Evolutionary conservation across 495 filamentous ascomycete species (phyloP).

Genomic region (Hypoxylon fuscum): DNA sequence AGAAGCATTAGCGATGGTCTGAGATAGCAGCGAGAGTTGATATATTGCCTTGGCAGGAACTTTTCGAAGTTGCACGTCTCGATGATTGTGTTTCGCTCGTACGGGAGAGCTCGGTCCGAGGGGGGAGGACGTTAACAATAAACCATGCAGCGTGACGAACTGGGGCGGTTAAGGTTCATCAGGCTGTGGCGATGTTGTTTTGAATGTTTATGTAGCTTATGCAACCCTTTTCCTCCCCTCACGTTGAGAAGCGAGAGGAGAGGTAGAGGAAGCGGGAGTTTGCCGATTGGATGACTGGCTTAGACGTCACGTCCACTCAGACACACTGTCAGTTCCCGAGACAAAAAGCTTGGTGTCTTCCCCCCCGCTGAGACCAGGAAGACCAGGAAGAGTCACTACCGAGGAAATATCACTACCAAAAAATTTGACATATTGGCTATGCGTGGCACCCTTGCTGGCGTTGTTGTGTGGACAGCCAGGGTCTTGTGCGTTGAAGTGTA

Average conservation of each 20-base stretch:
- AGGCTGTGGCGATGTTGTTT: slow-evolving; percentile 13
- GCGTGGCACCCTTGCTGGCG: slow-evolving; percentile 25
- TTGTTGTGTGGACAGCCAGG: slow-evolving; percentile 24
- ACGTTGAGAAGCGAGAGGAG: slow-evolving; percentile 14
- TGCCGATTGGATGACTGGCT: slow-evolving; percentile 35
- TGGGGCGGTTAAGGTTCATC: slow-evolving; percentile 1
- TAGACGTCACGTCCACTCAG: slow-evolving; percentile 24
- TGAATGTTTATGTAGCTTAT: slow-evolving; percentile 30
- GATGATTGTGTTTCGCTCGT: slow-evolving; percentile 14
- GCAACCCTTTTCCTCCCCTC: slow-evolving; percentile 23
- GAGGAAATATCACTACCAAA: slow-evolving; percentile 27
- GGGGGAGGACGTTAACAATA: neutral
- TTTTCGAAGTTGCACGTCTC: neutral
- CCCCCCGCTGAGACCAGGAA: slow-evolving; percentile 16
- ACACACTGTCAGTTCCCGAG: slow-evolving; percentile 36
- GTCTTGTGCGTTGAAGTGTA: neutral
- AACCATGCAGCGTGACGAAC: slow-evolving; percentile 15
- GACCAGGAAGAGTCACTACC: neutral
- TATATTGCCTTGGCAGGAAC: slow-evolving; percentile 38
- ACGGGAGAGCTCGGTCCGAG: slow-evolving; percentile 25
- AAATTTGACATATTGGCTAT: slow-evolving; percentile 18
- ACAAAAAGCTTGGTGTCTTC: slow-evolving; percentile 40
- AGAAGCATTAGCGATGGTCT: slow-evolving; percentile 12
- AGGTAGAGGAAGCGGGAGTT: slow-evolving; percentile 22
- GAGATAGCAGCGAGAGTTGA: slow-evolving; percentile 23